phyloP scores from a whole-genome alignment of 768 basidiomycete species.

The Mycena sanguinolenta region DNA sequence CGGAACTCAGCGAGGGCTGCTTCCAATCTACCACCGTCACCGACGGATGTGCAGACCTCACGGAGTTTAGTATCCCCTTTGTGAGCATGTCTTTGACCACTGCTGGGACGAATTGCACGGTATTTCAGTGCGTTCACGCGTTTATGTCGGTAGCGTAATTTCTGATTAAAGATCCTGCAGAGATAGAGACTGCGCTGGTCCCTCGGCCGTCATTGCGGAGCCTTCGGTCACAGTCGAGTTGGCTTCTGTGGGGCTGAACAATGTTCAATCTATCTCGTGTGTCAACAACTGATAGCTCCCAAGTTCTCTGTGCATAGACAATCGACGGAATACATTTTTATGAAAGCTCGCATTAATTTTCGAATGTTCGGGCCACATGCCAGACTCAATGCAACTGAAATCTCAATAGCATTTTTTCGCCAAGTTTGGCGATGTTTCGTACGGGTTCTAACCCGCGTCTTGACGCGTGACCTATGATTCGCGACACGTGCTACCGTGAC shows the following conservation, averaged over 20 bases:
- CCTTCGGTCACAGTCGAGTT: not conserved
- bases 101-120: not conserved
- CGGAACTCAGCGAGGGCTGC: not conserved
- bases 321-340: no score
- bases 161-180: not conserved
- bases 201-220: not conserved
- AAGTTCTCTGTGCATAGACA: no score
- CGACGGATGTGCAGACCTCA: not conserved
- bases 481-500: no score
- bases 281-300: no score
- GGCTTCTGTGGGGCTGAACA: not conserved
- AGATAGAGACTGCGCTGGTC: not conserved
- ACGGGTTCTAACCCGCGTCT: no score
- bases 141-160: no score
- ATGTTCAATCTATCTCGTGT: not conserved
- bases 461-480: no score
- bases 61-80: not conserved
- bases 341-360: no score
- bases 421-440: no score
- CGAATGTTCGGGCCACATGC: no score
- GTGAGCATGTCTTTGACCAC: not conserved
- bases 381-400: no score
- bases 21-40: not conserved
- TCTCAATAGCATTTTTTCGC: no score
- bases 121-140: not conserved